Base-by-base conservation (phyloP, 139 green algal genomes). In the Chlamydomonas sp. region DNA sequence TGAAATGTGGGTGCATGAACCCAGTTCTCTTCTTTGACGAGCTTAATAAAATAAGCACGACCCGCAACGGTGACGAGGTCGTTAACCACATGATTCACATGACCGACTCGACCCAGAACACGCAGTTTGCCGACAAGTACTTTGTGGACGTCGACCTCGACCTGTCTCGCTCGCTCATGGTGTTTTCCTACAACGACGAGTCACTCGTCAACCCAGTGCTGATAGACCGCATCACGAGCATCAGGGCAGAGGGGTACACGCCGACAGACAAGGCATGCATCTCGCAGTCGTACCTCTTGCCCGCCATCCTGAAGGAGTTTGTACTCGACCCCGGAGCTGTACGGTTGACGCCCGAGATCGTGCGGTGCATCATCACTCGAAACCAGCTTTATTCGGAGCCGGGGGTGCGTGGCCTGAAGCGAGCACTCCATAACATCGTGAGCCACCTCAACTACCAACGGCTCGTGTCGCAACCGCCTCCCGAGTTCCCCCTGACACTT, bases 11-110 rank as follows among this genome's bases (percentile, higher is more conserved):
- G 3, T 26, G 20, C 35, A 69, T 50, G 34, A 69, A 69, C 35
- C 62, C 62, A 10, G 62, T 69, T 5, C 5, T 69, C 34, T 43
- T 57, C 62, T 50, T 69, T 5, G 62, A 69, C 35, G 62, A 69
- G 62, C 62, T 69, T 8, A 36, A 69, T 36, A 69, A 69, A 36
- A 20, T 69, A 10, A n/a, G 5, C 5, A 20, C 5, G 6, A 29
- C 6, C 31, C 29, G 3, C 35, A 20, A 50, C 34, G 62, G 62
- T 3, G 35, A 69, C 20, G 62, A 69, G 35, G 35, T 69, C 31
- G 26, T 54, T 36, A 54, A 50, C 62, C 3, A 3, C 6, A 35
- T 69, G 20, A 69, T 69, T 36, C 62, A 69, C 62, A 5, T 69
- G 35, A 69, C 62, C 3, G 62, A 69, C 62, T 5, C 35, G 3